phyloP scores from a whole-genome alignment of 441 rosid species.

The Gossypium davidsonii region DNA sequence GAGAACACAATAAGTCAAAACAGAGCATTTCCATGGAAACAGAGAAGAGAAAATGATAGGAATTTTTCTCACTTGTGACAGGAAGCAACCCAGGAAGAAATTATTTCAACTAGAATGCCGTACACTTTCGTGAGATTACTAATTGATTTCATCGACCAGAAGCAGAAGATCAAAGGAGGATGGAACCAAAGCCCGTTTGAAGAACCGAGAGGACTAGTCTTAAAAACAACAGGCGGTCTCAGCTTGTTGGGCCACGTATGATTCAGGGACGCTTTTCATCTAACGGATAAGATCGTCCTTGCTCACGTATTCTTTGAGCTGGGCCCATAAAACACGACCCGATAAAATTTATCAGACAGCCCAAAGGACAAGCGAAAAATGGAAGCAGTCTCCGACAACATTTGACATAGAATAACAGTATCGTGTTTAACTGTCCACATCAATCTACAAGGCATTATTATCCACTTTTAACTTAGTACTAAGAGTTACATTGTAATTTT shows the following conservation, averaged over 20 bases:
- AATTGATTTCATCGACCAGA: not conserved
- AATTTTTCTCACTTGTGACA: slow-evolving; percentile 4
- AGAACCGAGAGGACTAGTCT: not conserved
- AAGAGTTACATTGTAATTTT: too few relatives aligned
- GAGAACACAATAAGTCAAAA: not conserved
- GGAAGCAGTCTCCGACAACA: slow-evolving; percentile 40
- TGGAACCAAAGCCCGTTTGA: not conserved
- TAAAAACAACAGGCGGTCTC: not conserved
- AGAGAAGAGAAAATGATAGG: not conserved
- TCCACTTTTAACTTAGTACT: too few relatives aligned
- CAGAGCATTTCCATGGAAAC: not conserved
- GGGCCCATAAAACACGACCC: slow-evolving; percentile 17
- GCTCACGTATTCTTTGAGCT: not conserved
- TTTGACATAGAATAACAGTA: slow-evolving; percentile 36
- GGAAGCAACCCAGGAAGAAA: not conserved
- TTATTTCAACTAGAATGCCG: not conserved
- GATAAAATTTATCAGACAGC: slow-evolving; percentile 10
- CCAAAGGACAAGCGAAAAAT: not conserved
- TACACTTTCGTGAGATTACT: not conserved
- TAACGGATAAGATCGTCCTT: slow-evolving; percentile 9
- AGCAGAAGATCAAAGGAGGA: slow-evolving; percentile 4
- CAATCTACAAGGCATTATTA: too few relatives aligned
- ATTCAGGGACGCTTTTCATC: slow-evolving; percentile 1
- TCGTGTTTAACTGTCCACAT: slow-evolving; percentile 4
- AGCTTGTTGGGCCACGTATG: not conserved